Conservation (phyloP, 192 early-diverging fungal genomes). For the Coemansia sp. region DNA sequence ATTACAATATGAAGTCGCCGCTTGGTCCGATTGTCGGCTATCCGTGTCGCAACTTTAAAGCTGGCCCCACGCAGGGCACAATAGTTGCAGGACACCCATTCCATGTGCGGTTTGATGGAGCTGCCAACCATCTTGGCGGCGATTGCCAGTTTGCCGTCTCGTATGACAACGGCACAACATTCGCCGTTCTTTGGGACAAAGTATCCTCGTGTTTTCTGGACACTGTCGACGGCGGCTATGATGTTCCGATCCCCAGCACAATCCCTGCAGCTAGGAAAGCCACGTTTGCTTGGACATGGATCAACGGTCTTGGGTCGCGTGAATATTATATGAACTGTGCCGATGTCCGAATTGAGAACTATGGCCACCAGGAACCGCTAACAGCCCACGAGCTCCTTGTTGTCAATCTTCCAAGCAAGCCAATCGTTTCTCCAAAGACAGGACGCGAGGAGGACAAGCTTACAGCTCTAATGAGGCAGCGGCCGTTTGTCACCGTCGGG, state of each 20-base stretch:
- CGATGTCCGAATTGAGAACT: conserved; percentile 60
- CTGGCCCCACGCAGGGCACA: conserved; percentile 36
- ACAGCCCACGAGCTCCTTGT: conserved; percentile 52
- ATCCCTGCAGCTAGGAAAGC: conserved; percentile 58
- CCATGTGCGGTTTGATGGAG: conserved; percentile 53
- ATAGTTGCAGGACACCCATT: conserved; percentile 56
- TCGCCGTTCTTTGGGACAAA: conserved; percentile 62
- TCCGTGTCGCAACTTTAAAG: conserved; percentile 49
- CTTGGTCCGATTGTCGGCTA: conserved; percentile 46
- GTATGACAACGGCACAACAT: conserved; percentile 61
- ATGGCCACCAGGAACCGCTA: conserved; percentile 45
- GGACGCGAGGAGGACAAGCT: conserved; percentile 37
- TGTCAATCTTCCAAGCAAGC: conserved; percentile 44
- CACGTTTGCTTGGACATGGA: conserved; percentile 66
- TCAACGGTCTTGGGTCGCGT: conserved; percentile 63
- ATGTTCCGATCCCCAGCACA: conserved; percentile 61
- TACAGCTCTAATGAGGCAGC: conserved; percentile 35
- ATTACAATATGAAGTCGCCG: conserved; percentile 55
- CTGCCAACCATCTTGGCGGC: conserved; percentile 62
- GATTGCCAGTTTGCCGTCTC: conserved; percentile 72
- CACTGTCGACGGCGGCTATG: conserved; percentile 37
- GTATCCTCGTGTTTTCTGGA: conserved; percentile 49
- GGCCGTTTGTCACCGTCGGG: conserved; percentile 44
- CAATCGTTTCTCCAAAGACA: conserved; percentile 37
- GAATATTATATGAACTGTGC: conserved; percentile 71